A percentile compares a stretch with the other conserved stretches of the same genome.
phyloP scores from a whole-genome alignment of 257 asterid species.

The Ballota nigra region DNA sequence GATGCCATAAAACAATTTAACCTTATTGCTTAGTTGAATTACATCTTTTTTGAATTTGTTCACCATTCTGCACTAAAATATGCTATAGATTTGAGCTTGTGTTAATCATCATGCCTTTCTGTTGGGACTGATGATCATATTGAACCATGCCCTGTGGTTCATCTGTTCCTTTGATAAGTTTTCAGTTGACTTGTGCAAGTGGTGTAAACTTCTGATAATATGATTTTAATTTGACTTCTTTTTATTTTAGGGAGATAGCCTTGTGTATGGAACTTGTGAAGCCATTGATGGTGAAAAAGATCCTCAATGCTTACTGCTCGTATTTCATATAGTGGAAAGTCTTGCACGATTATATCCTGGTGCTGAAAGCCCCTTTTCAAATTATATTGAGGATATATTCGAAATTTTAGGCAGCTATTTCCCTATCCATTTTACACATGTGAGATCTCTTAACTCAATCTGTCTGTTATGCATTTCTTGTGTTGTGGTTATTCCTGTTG shows the following conservation, averaged over 20 bases:
- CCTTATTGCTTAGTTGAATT: not conserved
- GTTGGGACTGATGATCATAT: constrained; percentile 10
- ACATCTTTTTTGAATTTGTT: not conserved
- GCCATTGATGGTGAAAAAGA: constrained; percentile 88
- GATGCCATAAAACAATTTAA: not conserved
- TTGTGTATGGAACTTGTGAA: constrained; percentile 79
- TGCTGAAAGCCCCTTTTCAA: constrained; percentile 60
- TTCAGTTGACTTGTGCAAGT: constrained; percentile 11
- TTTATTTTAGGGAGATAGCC: constrained; percentile 60
- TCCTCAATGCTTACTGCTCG: constrained; percentile 76
- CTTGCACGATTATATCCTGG: constrained; percentile 62
- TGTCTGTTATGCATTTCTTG: constrained; percentile 11
- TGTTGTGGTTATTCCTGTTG: constrained; percentile 1
- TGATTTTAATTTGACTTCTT: constrained; percentile 20
- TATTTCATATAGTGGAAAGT: constrained; percentile 65
- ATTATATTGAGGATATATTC: constrained; percentile 64
- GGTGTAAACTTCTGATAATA: not conserved
- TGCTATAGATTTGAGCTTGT: not conserved
- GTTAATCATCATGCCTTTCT: constrained; percentile 10
- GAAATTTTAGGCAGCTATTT: constrained; percentile 79
- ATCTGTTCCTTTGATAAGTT: not conserved
- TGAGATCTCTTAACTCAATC: constrained; percentile 41
- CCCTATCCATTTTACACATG: constrained; percentile 92
- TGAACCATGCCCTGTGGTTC: not conserved
- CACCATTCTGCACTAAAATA: not conserved